phyloP scores from a whole-genome alignment of 2,329 filamentous ascomycete species.

The Aspergillus sergii region DNA sequence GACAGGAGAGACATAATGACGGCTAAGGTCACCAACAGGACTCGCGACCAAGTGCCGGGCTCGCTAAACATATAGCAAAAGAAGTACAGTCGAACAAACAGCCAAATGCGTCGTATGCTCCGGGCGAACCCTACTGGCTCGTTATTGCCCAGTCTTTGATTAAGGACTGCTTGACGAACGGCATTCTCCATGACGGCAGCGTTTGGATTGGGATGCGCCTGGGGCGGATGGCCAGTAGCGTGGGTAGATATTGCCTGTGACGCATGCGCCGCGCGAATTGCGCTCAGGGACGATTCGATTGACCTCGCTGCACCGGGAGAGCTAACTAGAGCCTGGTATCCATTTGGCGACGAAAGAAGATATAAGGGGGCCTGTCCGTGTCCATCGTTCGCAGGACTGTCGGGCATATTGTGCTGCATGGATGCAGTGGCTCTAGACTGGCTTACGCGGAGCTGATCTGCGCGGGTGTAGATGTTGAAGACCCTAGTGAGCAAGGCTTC shows the following conservation, averaged over 20 bases:
- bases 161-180: constrained; percentile 36
- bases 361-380: constrained; percentile 35
- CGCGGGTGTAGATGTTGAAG: constrained; percentile 32
- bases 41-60: constrained; percentile 49
- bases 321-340: constrained; percentile 49
- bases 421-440: constrained; percentile 15
- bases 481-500: constrained; percentile 34
- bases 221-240: constrained; percentile 9
- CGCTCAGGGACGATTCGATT: constrained; percentile 16
- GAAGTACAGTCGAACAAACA: constrained; percentile 59
- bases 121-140: constrained; percentile 43
- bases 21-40: constrained; percentile 42
- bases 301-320: constrained; percentile 38
- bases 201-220: constrained; percentile 18
- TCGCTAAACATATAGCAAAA: constrained; percentile 62
- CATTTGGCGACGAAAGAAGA: constrained; percentile 48
- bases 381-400: background rate
- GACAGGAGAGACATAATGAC: constrained; percentile 44
- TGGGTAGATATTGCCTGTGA: constrained; percentile 3
- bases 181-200: constrained; percentile 32
- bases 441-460: constrained; percentile 33
- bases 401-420: constrained; percentile 1
- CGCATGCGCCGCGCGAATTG: constrained; percentile 16
- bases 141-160: constrained; percentile 28
- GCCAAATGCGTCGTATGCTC: constrained; percentile 54